Percentiles rank a stretch among this genome's conserved stretches.
Evolutionary conservation across 306 rosid species (phyloP).

Genomic region (Canavalia gladiata): DNA sequence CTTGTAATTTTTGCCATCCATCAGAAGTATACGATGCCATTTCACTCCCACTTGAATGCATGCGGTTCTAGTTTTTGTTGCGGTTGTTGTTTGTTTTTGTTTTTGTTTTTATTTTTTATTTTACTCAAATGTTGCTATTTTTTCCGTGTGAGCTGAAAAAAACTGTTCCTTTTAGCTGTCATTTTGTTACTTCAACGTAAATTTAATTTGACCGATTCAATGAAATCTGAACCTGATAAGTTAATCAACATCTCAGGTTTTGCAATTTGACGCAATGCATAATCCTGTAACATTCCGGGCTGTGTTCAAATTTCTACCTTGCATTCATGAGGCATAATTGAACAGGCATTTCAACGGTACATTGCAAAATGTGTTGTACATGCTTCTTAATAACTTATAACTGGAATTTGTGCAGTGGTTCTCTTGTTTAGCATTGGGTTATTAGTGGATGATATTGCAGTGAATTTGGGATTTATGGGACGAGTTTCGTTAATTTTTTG

Average conservation of each 20-base stretch:
- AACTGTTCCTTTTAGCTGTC: slow-evolving; percentile 22
- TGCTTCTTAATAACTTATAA: slow-evolving; percentile 12
- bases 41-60: slow-evolving; percentile 39
- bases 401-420: slow-evolving; percentile 9
- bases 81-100: not conserved
- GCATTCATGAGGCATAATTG: not conserved
- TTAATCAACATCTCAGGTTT: not conserved
- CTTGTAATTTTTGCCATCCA: slow-evolving; percentile 30
- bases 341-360: slow-evolving; percentile 8
- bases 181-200: slow-evolving; percentile 36
- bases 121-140: slow-evolving; percentile 31
- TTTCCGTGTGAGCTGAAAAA: slow-evolving; percentile 32
- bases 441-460: slow-evolving; percentile 35
- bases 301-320: slow-evolving; percentile 11
- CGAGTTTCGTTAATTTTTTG: not conserved
- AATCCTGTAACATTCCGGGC: not conserved
- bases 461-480: slow-evolving; percentile 15
- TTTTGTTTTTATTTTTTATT: not conserved
- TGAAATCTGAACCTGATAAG: slow-evolving; percentile 27
- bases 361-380: not conserved
- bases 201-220: slow-evolving; percentile 36
- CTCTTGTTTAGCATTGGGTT: slow-evolving; percentile 31
- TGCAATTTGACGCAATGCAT: slow-evolving; percentile 31
- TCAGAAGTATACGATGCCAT: slow-evolving; percentile 17
- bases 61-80: slow-evolving; percentile 28